Evolutionary conservation across 129 eudicot species (phyloP).

Genomic region (Artemisia argyi): DNA sequence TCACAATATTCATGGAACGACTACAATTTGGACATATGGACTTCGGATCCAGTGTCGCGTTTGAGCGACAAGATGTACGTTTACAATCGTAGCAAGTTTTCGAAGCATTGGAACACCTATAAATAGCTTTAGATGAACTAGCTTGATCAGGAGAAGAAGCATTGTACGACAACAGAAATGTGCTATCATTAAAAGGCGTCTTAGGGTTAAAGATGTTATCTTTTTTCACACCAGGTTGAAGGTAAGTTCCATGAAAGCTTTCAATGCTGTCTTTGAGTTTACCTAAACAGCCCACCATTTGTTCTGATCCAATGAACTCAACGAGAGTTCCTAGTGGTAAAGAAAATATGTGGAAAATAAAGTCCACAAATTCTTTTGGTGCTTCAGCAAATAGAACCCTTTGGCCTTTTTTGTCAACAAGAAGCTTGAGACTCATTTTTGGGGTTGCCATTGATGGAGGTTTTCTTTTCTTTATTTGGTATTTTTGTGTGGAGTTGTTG

Average conservation of each 20-base stretch:
- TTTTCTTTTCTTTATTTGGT: no score
- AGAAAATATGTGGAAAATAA: conserved; percentile 18
- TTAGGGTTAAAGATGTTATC: background rate
- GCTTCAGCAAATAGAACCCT: conserved; percentile 7
- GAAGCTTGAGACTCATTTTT: conserved; percentile 24
- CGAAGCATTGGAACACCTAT: background rate
- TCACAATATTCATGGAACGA: background rate
- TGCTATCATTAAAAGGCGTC: background rate
- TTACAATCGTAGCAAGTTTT: background rate
- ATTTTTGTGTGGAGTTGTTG: no score
- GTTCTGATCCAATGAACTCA: background rate
- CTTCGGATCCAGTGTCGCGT: background rate
- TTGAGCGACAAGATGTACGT: background rate
- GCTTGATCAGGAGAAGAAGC: background rate
- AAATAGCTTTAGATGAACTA: background rate
- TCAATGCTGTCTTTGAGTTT: conserved; percentile 4
- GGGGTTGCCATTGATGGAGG: background rate
- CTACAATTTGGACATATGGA: conserved; percentile 3
- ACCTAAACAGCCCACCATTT: conserved; percentile 8
- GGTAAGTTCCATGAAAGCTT: background rate
- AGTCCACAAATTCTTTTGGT: conserved; percentile 6
- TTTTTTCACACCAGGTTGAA: conserved; percentile 10
- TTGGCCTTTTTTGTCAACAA: conserved; percentile 8
- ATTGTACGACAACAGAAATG: background rate
- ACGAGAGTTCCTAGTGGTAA: conserved; percentile 17